Base-by-base conservation (phyloP, 108 stramenopile genomes). In the Stephanodiscus triporus region DNA sequence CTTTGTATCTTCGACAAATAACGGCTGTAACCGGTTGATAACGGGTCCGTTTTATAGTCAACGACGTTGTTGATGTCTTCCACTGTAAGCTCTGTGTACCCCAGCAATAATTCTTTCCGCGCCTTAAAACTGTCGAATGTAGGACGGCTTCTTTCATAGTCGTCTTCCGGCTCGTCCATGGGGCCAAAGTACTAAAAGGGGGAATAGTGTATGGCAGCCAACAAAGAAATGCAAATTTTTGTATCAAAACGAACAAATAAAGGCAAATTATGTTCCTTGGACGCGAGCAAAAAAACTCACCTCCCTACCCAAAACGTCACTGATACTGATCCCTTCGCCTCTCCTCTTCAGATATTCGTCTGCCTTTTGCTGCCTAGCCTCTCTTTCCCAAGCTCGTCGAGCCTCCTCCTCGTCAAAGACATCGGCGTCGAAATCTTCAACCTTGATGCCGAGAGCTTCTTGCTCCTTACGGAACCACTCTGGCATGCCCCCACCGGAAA, bases 11-110 rank as follows among this genome's bases (percentile, higher is more conserved):
- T 76, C 7, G 83, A 55, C 24, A 92, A 64, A 51, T 90, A 87
- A 50, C 68, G 86, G 10, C 88, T 89, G 37, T 82, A 78, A 10
- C 92, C 92, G 45, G 86, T 88, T 7, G 83, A 49, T 19, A 75
- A 81, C 1, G 78, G 76, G 42, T 88, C 85, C 14, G 67, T 75
- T 76, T 87, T 87, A 63, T 79, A 83, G 30, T 86, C 89, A 19
- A 91, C 85, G 43, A 89, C 72, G 50, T 65, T 79, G 68, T 89
- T 88, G 47, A 93, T 34, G 30, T 89, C 87, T 23, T 77, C 75
- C 1, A 82, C 68, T 43, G 83, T 84, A 2, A 93, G 80, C 63
- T 86, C 83, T 30, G 69, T 84, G 79, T 88, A 89, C 51, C 85
- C 80, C 51, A 93, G 73, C 23, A 93, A 61, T 50, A 81, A 77